Base-by-base conservation (phyloP, 257 asterid genomes). In the Cinchona pubescens region DNA sequence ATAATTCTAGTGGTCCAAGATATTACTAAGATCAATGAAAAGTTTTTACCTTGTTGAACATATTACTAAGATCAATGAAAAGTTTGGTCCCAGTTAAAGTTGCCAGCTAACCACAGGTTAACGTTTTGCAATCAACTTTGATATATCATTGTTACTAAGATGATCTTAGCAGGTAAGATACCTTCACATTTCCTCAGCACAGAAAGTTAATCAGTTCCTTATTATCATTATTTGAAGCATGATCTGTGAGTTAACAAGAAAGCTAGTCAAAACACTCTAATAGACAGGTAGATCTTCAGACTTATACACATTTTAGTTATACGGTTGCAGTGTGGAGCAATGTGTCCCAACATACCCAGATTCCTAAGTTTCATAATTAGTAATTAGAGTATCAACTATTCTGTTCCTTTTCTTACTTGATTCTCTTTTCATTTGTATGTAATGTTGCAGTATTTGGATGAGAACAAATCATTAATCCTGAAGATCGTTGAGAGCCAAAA, bases 401-500 rank as follows among this genome's bases (percentile, higher is more conserved):
- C 23, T 18, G 16, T 74, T 23, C 38, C 40, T 45, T 59, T 48
- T 46, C 55, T 35, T 66, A 62, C 21, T 60, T 30, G 16, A 40
- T 32, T 51, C 60, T 34, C 27, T 72, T 10, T 27, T 75, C 16
- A 3, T 15, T 29, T 60, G 6, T 7, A 1, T 32, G 32, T 27
- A 43, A 10, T 62, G 5, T 4, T 79, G 89, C 91, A 95, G 99
- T 95, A 88, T 83, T 82, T 95, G 77, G 99, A 95, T 85, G 99
- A 95, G 80, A 95, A 95, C 90, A 95, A 95, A 79, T 92, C 99
- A 7, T 86, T 95, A 56, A 95, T 95, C 82, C 78, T 95, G 86
- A 95, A 88, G 94, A 95, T 95, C 71, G 99, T 95, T 23, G 99
- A 95, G 90, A 95, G 91, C 88, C 99, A 95, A 68, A 95, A 91